These are phyloP conservation scores for Calonectria fujianensis DNA, from an alignment of 2,329 filamentous ascomycete species.

Conservation along the genomic window DNA sequence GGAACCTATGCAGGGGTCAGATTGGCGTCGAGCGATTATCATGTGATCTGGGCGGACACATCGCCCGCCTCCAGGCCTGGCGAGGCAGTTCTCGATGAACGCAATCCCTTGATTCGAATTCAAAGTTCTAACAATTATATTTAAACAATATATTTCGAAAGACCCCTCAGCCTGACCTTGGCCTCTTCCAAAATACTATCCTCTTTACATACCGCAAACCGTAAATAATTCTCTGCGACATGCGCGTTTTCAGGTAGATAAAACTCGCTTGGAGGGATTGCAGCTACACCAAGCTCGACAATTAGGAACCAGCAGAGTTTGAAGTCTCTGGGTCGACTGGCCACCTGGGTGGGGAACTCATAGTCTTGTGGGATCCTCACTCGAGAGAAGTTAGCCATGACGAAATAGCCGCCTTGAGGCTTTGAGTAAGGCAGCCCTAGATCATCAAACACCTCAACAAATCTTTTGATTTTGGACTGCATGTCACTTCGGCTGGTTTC, in stretches of 20 bases:
- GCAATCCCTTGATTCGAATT: too few species aligned
- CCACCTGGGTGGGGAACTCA: constrained; percentile 8
- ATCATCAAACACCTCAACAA: constrained; percentile 86
- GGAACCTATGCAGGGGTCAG: too few species aligned
- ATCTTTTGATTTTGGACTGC: constrained; percentile 88
- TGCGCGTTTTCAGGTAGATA: constrained; percentile 87
- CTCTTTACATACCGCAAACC: constrained; percentile 94
- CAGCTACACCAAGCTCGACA: constrained; percentile 92
- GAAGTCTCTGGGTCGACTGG: constrained; percentile 85
- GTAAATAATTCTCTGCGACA: constrained; percentile 89
- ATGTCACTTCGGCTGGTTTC: constrained; percentile 86
- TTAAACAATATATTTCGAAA: constrained; percentile 20
- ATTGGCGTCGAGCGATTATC: too few species aligned
- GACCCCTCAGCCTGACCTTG: constrained; percentile 70
- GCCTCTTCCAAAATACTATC: constrained; percentile 85
- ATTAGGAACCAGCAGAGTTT: constrained; percentile 94
- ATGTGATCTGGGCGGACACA: too few species aligned
- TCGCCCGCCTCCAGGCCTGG: too few species aligned
- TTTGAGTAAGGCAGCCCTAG: constrained; percentile 87
- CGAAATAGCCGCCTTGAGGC: constrained; percentile 96
- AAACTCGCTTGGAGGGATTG: constrained; percentile 94
- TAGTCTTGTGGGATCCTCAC: constrained; percentile 65
- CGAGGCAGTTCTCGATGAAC: too few species aligned
- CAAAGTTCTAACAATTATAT: neutral
- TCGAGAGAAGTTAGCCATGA: constrained; percentile 91